Evolutionary conservation across 441 rosid genomes (phyloP), one percentile per base, ranked within the genome.

Genomic region (Brassica balearica): DNA sequence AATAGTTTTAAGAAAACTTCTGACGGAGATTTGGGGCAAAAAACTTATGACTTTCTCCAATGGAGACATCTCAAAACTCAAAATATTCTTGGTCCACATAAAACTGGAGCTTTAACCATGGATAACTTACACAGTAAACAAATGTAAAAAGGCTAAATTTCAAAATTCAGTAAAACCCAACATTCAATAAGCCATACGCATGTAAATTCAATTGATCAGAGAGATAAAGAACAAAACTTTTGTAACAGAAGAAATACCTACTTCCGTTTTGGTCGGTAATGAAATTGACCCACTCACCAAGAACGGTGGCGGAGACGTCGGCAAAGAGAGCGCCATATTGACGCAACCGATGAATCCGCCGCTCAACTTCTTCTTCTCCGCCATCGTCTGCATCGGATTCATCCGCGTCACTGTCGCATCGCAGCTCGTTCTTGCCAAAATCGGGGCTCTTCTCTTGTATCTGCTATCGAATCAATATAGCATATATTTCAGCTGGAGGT

Each of bases 191-290:
- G 55, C 32, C 43, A 48, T 14, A 10, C 23, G 22, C n/a, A 66
- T 64, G 5, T 3, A 20, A 63, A 74, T 34, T 51, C 68, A 65
- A 14, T n/a, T 25, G 22, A 27, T 2, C 8, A 4, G n/a, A 51
- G 19, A 14, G 53, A 4, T 6, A 63, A 43, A 74, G 3, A 48
- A n/a, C 38, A 17, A 12, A n/a, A 3, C 7, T 55, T 65, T 11
- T 27, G 15, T 1, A 29, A 48, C 46, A 19, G 15, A 36, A 9
- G 27, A 65, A 69, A 3, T 1, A 41, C 85, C 32, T 71, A 91
- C 97, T 92, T 80, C 97, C 95, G 66, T 92, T 92, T 81, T 89
- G 95, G 61, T 95, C 95, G 59, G 95, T 89, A 75, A 89, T 83
- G 85, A 92, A 92, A 83, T 92, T 92, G 65, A 92, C 92, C 88